phyloP scores from a whole-genome alignment of 306 rosid species.

The Calophaca sinica region DNA sequence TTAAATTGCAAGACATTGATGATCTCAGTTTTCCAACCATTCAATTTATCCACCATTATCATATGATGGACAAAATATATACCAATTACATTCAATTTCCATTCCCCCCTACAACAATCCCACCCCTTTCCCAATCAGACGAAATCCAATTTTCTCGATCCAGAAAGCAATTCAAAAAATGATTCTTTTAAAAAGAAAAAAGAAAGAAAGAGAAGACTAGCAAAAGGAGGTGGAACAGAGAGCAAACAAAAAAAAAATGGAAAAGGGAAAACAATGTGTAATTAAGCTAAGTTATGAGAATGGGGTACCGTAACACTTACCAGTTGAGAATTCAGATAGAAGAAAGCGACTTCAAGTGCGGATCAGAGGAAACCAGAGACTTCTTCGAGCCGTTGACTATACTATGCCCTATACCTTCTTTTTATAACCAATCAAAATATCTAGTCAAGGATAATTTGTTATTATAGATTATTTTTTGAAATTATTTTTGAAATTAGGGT shows the following conservation, averaged over 20 bases:
- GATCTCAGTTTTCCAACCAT: background rate
- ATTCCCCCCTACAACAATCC: too few species aligned
- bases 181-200: too few species aligned
- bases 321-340: slow-evolving; percentile 1
- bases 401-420: background rate
- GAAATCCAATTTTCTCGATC: background rate
- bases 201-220: too few species aligned
- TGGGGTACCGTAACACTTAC: background rate
- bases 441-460: too few species aligned
- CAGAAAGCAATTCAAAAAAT: background rate
- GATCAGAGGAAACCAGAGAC: background rate
- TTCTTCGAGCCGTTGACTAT: background rate
- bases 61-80: background rate
- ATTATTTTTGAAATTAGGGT: too few species aligned
- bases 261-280: too few species aligned
- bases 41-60: background rate
- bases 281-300: background rate
- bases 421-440: too few species aligned
- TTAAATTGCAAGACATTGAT: background rate
- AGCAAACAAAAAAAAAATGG: too few species aligned
- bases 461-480: too few species aligned
- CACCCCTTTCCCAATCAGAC: background rate
- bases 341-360: background rate
- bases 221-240: too few species aligned
- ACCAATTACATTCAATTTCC: background rate